Conservation (phyloP, 176 grass and related monocot species). For the Secale cereale region DNA sequence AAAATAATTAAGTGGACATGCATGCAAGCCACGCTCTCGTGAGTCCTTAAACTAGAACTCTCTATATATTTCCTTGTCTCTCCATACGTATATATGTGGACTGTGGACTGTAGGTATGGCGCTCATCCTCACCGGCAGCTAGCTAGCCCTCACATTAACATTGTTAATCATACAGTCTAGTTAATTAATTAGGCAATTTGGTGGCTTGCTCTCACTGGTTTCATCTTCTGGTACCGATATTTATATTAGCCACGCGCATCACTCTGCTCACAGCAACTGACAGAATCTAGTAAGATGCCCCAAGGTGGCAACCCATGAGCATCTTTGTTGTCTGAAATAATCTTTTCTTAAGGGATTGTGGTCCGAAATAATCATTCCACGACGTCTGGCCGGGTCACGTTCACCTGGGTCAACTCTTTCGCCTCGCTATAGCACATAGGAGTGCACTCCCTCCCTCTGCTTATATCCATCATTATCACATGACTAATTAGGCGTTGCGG, state of each 20-base stretch:
- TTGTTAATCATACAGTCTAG: not conserved
- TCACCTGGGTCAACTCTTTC: not conserved
- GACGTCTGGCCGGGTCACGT: not conserved
- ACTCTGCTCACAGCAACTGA: not conserved
- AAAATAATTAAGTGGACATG: not conserved
- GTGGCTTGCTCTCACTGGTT: constrained; percentile 11
- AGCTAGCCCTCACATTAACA: not conserved
- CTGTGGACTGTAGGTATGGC: not conserved
- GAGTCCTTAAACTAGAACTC: not conserved
- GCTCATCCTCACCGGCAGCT: not conserved
- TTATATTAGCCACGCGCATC: not conserved
- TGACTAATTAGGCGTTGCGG: not conserved
- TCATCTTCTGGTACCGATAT: not conserved
- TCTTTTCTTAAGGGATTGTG: too few species aligned
- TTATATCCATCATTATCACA: not conserved
- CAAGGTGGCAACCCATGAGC: not conserved
- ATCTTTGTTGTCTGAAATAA: not conserved
- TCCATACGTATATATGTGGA: too few species aligned
- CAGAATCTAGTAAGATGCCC: not conserved
- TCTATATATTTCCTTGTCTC: not conserved
- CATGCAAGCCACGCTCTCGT: constrained; percentile 29
- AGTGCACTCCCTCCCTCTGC: too few species aligned
- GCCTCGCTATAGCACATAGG: too few species aligned
- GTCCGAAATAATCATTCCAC: not conserved
- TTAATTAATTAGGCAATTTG: not conserved